Base-by-base conservation (phyloP, 2,329 filamentous ascomycete genomes). In the Camillea tinctor region DNA sequence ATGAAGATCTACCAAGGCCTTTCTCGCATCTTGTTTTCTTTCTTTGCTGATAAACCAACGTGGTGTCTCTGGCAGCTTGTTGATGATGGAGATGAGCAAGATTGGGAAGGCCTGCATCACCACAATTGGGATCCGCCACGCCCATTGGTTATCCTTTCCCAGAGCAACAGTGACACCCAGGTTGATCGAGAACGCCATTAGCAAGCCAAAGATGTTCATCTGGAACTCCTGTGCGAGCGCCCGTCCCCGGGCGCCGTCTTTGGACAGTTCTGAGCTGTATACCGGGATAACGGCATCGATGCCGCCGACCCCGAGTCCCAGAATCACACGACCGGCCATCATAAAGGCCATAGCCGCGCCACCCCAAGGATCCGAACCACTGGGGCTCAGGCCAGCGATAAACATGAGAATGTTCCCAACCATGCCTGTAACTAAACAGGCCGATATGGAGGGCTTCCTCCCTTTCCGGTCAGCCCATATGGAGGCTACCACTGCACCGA, bases 211-310 rank as follows among this genome's bases (percentile, higher is more conserved):
- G 63, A 88, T 87, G 64, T 88, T 88, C 70, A 80, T 82, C 69
- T 88, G 85, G 66, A 88, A 88, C 65, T 88, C 84, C 67, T 88
- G 83, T 1, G 84, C 84, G 50, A 88, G 71, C 1, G 85, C 83
- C 64, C 81, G 81, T 5, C 85, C 85, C 51, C 85, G 74, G 1
- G 81, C 78, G 54, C 80, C 81, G 66, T 87, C 84, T n/a, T 79
- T 79, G 2, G 79, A 77, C 30, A 88, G 74, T 67, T 88, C 85
- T 15, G 79, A 79, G 59, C 77, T 82, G 72, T 88, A 88, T 1
- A 86, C 81, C 0, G 85, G 85, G 22, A 88, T 85, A 0, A 86
- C 82, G 17, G 79, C 77, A 67, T 88, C 85, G 40, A 88, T 83
- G 1, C 85, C 85, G 21, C 85, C 85, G 1, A 86, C 81, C 1